Percentiles rank a stretch among this genome's conserved stretches.
These are phyloP conservation scores for Quambalaria eucalypti DNA, from an alignment of 1,284 basidiomycete species.

Conservation along the genomic window DNA sequence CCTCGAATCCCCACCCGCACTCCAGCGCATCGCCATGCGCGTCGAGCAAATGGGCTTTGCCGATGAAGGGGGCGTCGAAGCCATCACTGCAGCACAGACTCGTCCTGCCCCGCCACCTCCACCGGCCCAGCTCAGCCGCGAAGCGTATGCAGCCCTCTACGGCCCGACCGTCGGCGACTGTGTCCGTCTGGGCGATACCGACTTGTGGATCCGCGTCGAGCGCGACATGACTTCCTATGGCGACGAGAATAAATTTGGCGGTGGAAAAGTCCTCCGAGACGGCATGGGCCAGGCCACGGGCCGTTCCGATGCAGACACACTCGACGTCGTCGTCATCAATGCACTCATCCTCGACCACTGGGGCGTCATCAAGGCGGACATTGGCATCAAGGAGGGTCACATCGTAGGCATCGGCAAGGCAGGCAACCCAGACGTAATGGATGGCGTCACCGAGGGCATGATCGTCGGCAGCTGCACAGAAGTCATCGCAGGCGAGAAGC, in stretches of 20 bases:
- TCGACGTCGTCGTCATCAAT: constrained; percentile 91
- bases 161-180: constrained; percentile 88
- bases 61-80: constrained; percentile 14
- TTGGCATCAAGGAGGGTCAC: constrained; percentile 75
- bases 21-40: constrained; percentile 11
- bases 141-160: constrained; percentile 36
- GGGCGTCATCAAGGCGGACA: constrained; percentile 97
- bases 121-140: constrained; percentile 22
- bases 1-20: constrained; percentile 9
- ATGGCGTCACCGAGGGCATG: constrained; percentile 64
- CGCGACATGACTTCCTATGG: constrained; percentile 73
- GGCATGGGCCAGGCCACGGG: constrained; percentile 70
- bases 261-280: constrained; percentile 52
- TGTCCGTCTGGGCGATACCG: constrained; percentile 78
- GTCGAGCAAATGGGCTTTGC: constrained; percentile 22
- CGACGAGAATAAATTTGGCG: constrained; percentile 92
- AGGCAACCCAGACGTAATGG: constrained; percentile 92
- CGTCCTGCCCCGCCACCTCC: constrained; percentile 8
- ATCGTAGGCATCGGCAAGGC: constrained; percentile 90
- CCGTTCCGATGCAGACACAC: constrained; percentile 58
- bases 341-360: constrained; percentile 89
- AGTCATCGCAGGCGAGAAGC: constrained; percentile 86
- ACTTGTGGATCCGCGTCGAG: constrained; percentile 87
- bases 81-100: constrained; percentile 3
- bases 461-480: constrained; percentile 32